phyloP scores from a whole-genome alignment of 2,329 filamentous ascomycete species.

The Sporothrix euskadiensis region DNA sequence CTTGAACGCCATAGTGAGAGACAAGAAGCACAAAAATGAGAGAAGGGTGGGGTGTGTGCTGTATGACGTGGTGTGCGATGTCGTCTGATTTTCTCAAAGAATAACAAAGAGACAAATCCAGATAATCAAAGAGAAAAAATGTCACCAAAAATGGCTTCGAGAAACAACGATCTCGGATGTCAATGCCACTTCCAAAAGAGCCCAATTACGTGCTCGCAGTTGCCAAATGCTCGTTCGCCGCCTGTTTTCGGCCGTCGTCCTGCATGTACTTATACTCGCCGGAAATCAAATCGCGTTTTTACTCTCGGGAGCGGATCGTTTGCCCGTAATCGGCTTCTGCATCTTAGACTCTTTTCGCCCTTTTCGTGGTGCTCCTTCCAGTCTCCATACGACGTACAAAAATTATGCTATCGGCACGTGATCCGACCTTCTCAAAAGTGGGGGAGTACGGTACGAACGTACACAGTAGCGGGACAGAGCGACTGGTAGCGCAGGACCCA shows the following conservation, averaged over 20 bases:
- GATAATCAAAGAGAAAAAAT: neutral
- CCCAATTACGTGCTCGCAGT: conserved; percentile 18
- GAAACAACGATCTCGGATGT: neutral
- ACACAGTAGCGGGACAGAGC: neutral
- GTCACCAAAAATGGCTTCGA: neutral
- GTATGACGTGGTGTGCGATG: neutral
- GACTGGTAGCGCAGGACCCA: neutral
- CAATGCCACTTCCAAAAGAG: neutral
- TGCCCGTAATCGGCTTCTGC: neutral
- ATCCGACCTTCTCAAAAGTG: neutral
- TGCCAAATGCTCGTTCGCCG: conserved; percentile 11
- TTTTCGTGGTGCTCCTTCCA: neutral
- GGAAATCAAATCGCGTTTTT: neutral
- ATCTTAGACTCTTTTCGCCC: neutral
- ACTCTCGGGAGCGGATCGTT: neutral
- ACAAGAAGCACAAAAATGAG: neutral
- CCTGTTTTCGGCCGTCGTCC: conserved; percentile 5
- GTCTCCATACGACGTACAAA: neutral
- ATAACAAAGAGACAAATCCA: neutral
- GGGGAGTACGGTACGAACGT: no score
- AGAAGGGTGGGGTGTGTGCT: neutral
- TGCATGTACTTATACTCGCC: neutral
- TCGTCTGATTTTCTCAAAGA: neutral
- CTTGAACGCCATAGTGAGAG: conserved; percentile 26
- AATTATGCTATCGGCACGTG: conserved; percentile 20